Conservation (phyloP, 1,284 basidiomycete genomes). For the Heterobasidion parviporum region DNA sequence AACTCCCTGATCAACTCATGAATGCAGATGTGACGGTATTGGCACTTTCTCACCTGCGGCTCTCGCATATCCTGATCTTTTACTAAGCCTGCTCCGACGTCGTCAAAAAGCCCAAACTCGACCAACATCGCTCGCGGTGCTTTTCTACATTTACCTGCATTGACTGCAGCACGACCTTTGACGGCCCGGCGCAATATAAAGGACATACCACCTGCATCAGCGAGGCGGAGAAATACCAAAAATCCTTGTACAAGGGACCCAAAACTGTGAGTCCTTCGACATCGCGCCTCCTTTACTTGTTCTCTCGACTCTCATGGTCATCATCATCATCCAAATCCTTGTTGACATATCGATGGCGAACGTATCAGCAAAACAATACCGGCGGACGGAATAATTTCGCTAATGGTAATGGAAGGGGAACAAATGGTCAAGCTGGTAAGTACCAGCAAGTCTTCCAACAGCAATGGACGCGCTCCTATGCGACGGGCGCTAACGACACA, state of each 20-base stretch:
- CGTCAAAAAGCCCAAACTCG: conserved; percentile 87
- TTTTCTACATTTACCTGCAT: conserved; percentile 77
- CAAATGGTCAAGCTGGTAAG: conserved; percentile 7
- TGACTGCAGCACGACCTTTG: conserved; percentile 80
- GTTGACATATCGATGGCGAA: background rate
- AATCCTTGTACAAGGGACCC: conserved; percentile 73
- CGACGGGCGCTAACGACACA: conserved; percentile 59
- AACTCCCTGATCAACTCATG: no score
- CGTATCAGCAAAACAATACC: background rate
- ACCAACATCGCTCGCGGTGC: conserved; percentile 56
- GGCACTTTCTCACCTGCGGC: conserved; percentile 1
- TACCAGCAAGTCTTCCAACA: conserved; percentile 7
- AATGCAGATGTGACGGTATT: conserved; percentile 39
- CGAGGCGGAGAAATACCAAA: conserved; percentile 91
- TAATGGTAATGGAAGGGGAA: background rate
- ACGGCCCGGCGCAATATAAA: conserved; percentile 70
- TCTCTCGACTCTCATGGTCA: background rate
- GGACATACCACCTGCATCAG: conserved; percentile 78
- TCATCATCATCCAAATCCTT: no score
- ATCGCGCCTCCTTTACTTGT: background rate
- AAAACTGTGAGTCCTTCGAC: conserved; percentile 34
- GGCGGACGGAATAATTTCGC: background rate
- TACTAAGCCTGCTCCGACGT: conserved; percentile 67
- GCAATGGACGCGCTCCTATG: conserved; percentile 23
- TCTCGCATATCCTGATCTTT: conserved; percentile 5